These are phyloP conservation scores for Warburgia ugandensis DNA, from an alignment of 164 flowering plant species.

Conservation along the genomic window DNA sequence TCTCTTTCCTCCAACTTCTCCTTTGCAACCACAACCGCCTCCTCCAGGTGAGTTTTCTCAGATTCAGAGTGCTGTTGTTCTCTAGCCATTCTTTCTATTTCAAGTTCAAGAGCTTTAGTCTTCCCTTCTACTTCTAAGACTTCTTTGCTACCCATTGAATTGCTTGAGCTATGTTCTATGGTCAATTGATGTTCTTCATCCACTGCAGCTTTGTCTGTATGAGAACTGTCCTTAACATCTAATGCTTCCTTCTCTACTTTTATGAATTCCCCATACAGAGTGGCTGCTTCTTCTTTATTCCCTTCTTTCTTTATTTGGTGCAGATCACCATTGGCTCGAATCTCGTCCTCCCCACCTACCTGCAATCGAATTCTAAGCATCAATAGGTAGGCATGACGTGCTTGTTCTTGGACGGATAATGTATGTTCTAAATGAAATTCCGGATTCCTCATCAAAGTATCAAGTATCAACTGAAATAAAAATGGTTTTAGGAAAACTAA, in stretches of 20 bases:
- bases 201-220: conserved; percentile 13
- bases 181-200: conserved; percentile 21
- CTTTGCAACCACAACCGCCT: conserved; percentile 35
- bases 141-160: conserved; percentile 31
- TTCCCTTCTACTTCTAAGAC: conserved; percentile 58
- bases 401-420: background rate
- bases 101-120: conserved; percentile 56
- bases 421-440: background rate
- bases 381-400: background rate
- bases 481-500: background rate
- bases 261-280: conserved; percentile 75
- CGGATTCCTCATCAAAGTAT: background rate
- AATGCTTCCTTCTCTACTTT: conserved; percentile 82
- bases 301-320: conserved; percentile 6
- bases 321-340: conserved; percentile 15
- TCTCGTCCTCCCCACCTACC: conserved; percentile 14
- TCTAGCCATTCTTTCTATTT: conserved; percentile 46
- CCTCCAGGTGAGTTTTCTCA: conserved; percentile 42
- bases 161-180: conserved; percentile 26
- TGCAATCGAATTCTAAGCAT: conserved; percentile 11
- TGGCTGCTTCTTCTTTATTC: conserved; percentile 53
- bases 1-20: conserved; percentile 43
- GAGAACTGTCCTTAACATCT: conserved; percentile 33
- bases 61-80: conserved; percentile 55
- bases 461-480: background rate